Conservation (phyloP, 2,329 filamentous ascomycete genomes). For the Diaporthe sp. region DNA sequence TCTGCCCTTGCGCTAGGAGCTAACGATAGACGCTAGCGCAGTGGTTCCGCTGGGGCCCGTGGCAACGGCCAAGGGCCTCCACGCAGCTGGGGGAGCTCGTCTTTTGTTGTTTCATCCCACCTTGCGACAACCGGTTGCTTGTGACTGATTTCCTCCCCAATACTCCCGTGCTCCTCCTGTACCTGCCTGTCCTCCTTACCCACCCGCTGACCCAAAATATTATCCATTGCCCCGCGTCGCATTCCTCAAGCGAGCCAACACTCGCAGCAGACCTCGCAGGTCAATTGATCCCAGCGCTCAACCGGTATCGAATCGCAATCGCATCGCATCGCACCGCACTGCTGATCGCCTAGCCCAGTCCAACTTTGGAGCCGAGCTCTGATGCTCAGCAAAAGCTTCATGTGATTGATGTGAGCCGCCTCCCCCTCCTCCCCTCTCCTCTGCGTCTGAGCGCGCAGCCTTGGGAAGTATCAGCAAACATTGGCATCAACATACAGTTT, state of each 20-base stretch:
- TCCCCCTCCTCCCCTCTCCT: background rate
- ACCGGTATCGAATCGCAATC: conserved; percentile 8
- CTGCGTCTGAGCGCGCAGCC: conserved; percentile 19
- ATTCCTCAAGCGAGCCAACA: conserved; percentile 24
- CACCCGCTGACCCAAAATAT: conserved; percentile 30
- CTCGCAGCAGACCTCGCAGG: background rate
- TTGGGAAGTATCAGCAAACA: background rate
- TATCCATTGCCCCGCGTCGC: conserved; percentile 31
- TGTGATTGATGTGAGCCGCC: conserved; percentile 27
- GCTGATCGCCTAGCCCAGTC: conserved; percentile 14
- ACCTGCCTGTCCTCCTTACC: conserved; percentile 23
- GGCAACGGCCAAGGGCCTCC: conserved; percentile 25
- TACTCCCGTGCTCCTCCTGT: background rate
- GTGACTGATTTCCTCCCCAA: conserved; percentile 4
- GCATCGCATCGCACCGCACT: background rate
- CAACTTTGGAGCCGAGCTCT: conserved; percentile 8
- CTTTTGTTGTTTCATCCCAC: conserved; percentile 35
- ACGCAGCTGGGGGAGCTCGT: conserved; percentile 16
- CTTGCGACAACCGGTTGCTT: conserved; percentile 17
- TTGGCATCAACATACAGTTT: conserved; percentile 8
- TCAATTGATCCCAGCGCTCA: conserved; percentile 27
- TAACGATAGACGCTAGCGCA: conserved; percentile 16
- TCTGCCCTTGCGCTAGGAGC: conserved; percentile 23
- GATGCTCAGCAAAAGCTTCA: conserved; percentile 20
- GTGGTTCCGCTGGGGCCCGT: conserved; percentile 28